Evolutionary conservation across 192 early-diverging fungal species (phyloP).

Genomic region (Coemansia sp.): DNA sequence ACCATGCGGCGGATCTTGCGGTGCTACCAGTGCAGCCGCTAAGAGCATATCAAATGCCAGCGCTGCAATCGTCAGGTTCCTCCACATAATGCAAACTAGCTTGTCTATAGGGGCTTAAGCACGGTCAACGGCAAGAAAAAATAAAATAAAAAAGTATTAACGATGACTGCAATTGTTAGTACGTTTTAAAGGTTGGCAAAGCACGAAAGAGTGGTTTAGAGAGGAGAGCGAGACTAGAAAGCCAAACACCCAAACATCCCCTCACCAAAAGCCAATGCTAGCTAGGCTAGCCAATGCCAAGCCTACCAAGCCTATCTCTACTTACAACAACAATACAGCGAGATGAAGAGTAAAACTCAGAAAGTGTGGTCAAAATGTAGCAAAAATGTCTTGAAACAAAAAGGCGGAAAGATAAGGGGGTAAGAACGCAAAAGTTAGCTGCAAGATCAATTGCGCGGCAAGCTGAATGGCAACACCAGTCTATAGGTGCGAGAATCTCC

Average conservation of each 20-base stretch:
- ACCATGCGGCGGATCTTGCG: conserved; percentile 7
- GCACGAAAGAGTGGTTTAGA: not conserved
- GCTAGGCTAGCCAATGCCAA: not conserved
- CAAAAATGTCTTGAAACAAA: not conserved
- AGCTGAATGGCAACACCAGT: not conserved
- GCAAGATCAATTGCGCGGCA: not conserved
- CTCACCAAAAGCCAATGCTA: not conserved
- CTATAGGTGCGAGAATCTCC: not conserved
- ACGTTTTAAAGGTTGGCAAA: not conserved
- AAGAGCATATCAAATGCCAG: conserved; percentile 41
- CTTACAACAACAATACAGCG: not conserved
- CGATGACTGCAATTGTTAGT: not conserved
- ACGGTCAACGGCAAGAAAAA: not conserved
- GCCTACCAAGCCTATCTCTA: not conserved
- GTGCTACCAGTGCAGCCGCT: conserved; percentile 6
- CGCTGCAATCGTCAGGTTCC: conserved; percentile 33
- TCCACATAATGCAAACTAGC: conserved; percentile 36
- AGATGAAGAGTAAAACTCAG: not conserved
- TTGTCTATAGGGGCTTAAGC: not conserved
- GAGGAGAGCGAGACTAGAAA: not conserved
- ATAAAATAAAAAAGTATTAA: not conserved
- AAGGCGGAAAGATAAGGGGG: conserved; percentile 1
- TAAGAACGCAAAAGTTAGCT: not conserved
- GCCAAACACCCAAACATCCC: not conserved
- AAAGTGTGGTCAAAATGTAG: not conserved